phyloP scores from a whole-genome alignment of 495 filamentous ascomycete species.

The Hamigera avellanea region DNA sequence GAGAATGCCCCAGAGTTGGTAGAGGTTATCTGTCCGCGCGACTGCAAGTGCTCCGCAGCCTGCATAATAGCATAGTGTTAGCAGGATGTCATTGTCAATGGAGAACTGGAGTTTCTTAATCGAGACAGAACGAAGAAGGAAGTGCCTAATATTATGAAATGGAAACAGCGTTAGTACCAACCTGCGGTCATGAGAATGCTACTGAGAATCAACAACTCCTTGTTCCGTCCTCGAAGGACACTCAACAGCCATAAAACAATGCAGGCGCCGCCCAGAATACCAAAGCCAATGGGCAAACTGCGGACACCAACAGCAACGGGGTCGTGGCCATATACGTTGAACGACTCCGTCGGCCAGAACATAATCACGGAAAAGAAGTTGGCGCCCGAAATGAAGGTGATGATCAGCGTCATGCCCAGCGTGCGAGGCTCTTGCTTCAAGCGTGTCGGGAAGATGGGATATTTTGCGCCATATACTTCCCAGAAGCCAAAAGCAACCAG shows the following conservation, averaged over 20 bases:
- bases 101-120: no score
- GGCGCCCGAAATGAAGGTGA: slow-evolving; percentile 62
- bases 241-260: slow-evolving; percentile 51
- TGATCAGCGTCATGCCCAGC: slow-evolving; percentile 51
- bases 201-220: slow-evolving; percentile 48
- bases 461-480: slow-evolving; percentile 48
- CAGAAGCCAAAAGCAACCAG: slow-evolving; percentile 46
- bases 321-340: slow-evolving; percentile 64
- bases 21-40: slow-evolving; percentile 45
- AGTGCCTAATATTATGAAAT: no score
- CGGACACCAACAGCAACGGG: slow-evolving; percentile 55
- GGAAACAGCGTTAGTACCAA: no score
- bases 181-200: slow-evolving; percentile 59
- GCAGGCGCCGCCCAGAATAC: slow-evolving; percentile 50
- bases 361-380: slow-evolving; percentile 68
- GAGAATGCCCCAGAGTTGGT: slow-evolving; percentile 49
- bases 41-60: slow-evolving; percentile 52
- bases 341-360: slow-evolving; percentile 65
- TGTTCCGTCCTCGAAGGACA: slow-evolving; percentile 49
- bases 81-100: no score
- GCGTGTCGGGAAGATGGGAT: slow-evolving; percentile 55
- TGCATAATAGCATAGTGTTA: slow-evolving; percentile 9
- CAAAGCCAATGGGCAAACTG: slow-evolving; percentile 54
- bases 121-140: no score
- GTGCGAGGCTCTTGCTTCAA: slow-evolving; percentile 53